Conservation (phyloP, 2,329 filamentous ascomycete species). For the Podosphaera aphanis region DNA sequence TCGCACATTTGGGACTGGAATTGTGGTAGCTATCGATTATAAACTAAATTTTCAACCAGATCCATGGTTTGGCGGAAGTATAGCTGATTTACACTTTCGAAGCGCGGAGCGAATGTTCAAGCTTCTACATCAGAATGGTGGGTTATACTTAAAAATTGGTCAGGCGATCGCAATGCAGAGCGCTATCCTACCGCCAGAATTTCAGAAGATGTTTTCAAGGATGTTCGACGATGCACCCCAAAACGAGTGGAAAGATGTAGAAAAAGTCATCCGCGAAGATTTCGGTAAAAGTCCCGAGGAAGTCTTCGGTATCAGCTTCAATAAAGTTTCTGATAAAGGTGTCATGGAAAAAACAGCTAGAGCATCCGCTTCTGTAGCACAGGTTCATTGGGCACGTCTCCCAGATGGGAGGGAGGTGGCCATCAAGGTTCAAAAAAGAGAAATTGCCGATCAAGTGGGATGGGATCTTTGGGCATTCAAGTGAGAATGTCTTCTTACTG, state of each 20-base stretch:
- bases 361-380: conserved; percentile 66
- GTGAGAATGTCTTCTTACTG: conserved; percentile 1
- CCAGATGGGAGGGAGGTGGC: conserved; percentile 77
- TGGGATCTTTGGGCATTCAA: conserved; percentile 60
- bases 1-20: conserved; percentile 58
- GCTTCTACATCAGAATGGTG: conserved; percentile 65
- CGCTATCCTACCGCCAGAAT: conserved; percentile 76
- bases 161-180: conserved; percentile 98
- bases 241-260: conserved; percentile 67
- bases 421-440: conserved; percentile 87
- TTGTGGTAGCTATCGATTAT: conserved; percentile 74
- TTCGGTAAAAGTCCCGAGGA: conserved; percentile 75
- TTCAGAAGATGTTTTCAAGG: conserved; percentile 81
- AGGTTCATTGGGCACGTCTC: conserved; percentile 84
- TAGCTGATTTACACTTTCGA: conserved; percentile 57
- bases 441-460: conserved; percentile 72
- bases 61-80: conserved; percentile 48
- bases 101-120: conserved; percentile 68
- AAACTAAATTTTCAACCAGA: conserved; percentile 82
- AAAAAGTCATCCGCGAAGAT: conserved; percentile 66
- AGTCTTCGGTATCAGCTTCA: conserved; percentile 76
- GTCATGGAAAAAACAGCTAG: conserved; percentile 47
- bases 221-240: conserved; percentile 98
- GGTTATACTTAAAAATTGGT: conserved; percentile 88
- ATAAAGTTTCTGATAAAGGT: conserved; percentile 35